phyloP scores from a whole-genome alignment of 306 rosid species.

The Inga leiocalycina region DNA sequence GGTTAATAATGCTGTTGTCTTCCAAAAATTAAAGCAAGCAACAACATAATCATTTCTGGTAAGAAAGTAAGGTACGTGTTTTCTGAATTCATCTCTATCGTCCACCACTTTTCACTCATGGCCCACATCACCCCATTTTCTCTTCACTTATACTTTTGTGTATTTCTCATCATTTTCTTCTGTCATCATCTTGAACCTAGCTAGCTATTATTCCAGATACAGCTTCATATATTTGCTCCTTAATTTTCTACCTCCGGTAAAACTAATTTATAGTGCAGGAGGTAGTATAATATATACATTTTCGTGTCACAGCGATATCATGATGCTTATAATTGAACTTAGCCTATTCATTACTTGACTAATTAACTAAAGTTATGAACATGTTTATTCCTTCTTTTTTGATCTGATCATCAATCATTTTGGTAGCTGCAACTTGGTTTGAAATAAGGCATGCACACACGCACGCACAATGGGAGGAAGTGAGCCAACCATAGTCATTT shows the following conservation, averaged over 20 bases:
- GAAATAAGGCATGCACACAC: neutral
- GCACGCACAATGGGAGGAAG: neutral
- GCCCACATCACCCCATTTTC: constrained; percentile 48
- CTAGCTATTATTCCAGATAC: neutral
- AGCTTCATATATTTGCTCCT: neutral
- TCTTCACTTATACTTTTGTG: neutral
- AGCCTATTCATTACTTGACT: neutral
- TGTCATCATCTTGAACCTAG: neutral
- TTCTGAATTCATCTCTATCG: constrained; percentile 43
- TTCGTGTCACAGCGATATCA: too few relatives aligned
- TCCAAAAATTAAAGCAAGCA: constrained; percentile 25
- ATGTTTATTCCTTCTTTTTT: neutral
- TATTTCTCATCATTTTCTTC: neutral
- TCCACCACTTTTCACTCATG: constrained; percentile 36
- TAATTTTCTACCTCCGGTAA: neutral
- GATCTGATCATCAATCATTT: neutral
- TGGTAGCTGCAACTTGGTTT: neutral
- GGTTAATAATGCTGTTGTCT: neutral
- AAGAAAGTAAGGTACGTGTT: constrained; percentile 49
- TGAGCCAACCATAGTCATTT: neutral
- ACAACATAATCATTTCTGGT: constrained; percentile 55
- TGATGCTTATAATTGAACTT: too few relatives aligned
- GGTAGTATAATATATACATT: too few relatives aligned
- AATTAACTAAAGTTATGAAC: neutral
- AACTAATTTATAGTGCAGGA: too few relatives aligned